A percentile compares a stretch with the other conserved stretches of the same genome.
Conservation (phyloP, 441 rosid genomes). For the Euphorbia schlechtendalii region DNA sequence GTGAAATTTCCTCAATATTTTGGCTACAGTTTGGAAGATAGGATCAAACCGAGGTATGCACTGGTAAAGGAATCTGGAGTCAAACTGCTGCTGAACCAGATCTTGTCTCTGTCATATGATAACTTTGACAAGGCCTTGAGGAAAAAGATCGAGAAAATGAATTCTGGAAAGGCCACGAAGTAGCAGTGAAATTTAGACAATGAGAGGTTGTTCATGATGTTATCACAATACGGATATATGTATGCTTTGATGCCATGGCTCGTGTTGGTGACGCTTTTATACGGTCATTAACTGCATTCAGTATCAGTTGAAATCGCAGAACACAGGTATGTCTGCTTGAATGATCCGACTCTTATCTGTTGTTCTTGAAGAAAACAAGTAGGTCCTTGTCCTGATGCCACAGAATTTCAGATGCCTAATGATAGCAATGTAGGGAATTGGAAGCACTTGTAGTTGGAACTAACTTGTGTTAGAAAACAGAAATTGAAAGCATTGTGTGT, state of each 20-base stretch:
- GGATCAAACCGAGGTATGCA: constrained; percentile 43
- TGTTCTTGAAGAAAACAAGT: not conserved
- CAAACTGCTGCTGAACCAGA: constrained; percentile 29
- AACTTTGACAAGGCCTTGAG: constrained; percentile 18
- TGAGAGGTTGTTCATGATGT: not conserved
- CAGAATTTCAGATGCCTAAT: not conserved
- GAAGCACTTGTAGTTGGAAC: no score
- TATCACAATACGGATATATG: not conserved
- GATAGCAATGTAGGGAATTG: no score
- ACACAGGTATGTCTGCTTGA: not conserved
- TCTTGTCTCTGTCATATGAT: constrained; percentile 16
- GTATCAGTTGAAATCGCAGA: not conserved
- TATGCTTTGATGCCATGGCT: no score
- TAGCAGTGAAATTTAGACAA: not conserved
- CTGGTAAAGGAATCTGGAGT: constrained; percentile 32
- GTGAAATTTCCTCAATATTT: constrained; percentile 27
- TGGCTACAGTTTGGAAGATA: constrained; percentile 32
- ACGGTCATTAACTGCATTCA: not conserved
- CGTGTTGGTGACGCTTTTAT: no score
- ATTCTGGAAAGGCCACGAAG: constrained; percentile 9
- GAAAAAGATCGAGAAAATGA: constrained; percentile 19
- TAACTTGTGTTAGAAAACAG: not conserved
- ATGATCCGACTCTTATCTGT: not conserved
- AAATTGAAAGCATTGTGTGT: not conserved
- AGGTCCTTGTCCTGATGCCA: not conserved